phyloP scores from a whole-genome alignment of 345 rosid species.

The Corymbia maculata region DNA sequence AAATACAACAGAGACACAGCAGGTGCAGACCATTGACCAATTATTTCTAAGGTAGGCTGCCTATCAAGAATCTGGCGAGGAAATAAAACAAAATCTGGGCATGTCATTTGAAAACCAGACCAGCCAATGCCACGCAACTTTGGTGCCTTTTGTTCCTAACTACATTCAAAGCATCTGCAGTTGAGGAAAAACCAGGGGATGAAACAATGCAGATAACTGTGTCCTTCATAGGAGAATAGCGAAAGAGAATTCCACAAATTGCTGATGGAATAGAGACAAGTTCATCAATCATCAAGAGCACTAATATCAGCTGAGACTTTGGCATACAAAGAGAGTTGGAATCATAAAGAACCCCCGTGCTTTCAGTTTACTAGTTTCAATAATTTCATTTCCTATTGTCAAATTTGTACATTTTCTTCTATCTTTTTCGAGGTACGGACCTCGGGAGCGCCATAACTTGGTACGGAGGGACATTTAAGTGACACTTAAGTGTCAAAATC shows the following conservation, averaged over 20 bases:
- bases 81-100: neutral
- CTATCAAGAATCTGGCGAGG: no score
- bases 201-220: neutral
- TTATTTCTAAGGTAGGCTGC: no score
- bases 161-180: neutral
- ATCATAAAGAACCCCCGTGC: neutral
- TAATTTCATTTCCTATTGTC: neutral
- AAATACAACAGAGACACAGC: no score
- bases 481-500: no score
- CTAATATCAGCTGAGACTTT: neutral
- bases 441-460: no score
- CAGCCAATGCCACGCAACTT: neutral
- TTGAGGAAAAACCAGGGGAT: neutral
- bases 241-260: neutral
- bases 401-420: neutral
- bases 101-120: neutral
- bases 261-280: neutral
- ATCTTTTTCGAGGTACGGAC: no score
- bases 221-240: neutral
- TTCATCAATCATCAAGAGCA: neutral
- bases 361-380: neutral
- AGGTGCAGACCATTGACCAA: no score
- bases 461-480: no score
- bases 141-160: neutral
- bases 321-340: neutral